Conservation (phyloP, 129 eudicot genomes). For the Lonicera japonica region DNA sequence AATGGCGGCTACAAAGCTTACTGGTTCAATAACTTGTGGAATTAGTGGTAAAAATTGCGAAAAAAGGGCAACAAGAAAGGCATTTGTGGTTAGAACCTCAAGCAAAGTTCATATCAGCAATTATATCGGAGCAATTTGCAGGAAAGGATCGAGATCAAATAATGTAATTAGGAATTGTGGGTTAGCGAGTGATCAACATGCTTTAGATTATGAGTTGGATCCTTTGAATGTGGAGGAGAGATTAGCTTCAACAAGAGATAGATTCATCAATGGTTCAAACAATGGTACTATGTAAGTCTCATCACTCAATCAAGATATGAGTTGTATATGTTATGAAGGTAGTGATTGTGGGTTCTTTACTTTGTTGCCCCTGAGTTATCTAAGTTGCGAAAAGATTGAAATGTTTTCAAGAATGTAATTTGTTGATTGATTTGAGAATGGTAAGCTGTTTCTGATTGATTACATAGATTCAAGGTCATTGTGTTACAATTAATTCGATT, state of each 20-base stretch:
- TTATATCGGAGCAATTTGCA: constrained; percentile 22
- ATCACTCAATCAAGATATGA: not conserved
- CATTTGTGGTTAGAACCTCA: constrained; percentile 14
- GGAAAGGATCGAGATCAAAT: constrained; percentile 24
- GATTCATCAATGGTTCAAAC: constrained; percentile 30
- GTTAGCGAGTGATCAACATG: constrained; percentile 34
- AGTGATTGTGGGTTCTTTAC: too few species aligned
- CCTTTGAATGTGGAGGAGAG: constrained; percentile 30
- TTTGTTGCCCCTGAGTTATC: too few species aligned
- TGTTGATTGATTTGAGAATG: too few species aligned
- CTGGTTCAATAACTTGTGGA: constrained; percentile 37
- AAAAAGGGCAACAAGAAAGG: constrained; percentile 20
- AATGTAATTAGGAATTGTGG: constrained; percentile 43
- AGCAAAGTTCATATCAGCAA: not conserved
- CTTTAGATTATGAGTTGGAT: constrained; percentile 31
- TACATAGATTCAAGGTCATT: too few species aligned
- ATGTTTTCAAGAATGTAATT: too few species aligned
- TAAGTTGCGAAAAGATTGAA: too few species aligned
- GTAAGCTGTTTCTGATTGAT: too few species aligned
- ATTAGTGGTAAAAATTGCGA: constrained; percentile 27
- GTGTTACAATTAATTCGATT: too few species aligned
- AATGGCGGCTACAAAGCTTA: constrained; percentile 34
- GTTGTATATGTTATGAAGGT: not conserved
- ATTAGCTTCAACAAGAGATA: constrained; percentile 29
- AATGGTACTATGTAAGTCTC: constrained; percentile 34